Evolutionary conservation across 2,329 filamentous ascomycete species (phyloP).

Genomic region (Paecilomyces sp.): DNA sequence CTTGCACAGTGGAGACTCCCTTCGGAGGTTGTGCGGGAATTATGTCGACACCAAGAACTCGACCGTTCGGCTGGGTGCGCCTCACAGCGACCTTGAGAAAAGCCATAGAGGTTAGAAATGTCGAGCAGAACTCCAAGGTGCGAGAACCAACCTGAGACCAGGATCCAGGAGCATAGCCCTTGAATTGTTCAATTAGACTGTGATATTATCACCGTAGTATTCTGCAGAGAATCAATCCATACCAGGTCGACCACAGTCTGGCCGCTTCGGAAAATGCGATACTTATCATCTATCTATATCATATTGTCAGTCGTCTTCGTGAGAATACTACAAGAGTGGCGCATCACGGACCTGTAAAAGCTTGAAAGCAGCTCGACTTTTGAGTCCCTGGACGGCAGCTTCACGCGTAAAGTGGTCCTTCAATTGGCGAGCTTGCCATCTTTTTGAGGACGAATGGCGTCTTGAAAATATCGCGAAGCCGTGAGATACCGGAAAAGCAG

Average conservation of each 20-base stretch:
- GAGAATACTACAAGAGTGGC: not conserved
- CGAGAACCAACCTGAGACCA: conserved; percentile 47
- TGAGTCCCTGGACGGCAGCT: conserved; percentile 72
- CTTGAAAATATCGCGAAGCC: conserved; percentile 4
- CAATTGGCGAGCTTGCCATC: conserved; percentile 76
- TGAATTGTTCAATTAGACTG: conserved; percentile 4
- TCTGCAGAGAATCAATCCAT: conserved; percentile 14
- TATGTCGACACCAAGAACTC: conserved; percentile 86
- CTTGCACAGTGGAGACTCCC: conserved; percentile 91
- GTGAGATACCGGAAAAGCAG: not conserved
- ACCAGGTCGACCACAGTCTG: conserved; percentile 89
- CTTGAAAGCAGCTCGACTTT: conserved; percentile 90
- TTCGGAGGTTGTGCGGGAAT: conserved; percentile 85
- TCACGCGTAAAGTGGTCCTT: conserved; percentile 65
- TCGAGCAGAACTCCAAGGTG: not conserved
- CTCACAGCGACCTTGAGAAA: conserved; percentile 67
- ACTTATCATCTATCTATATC: conserved; percentile 68
- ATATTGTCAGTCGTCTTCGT: conserved; percentile 3
- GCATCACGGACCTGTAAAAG: conserved; percentile 61
- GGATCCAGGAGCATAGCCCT: conserved; percentile 49
- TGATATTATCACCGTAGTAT: not conserved
- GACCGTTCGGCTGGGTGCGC: conserved; percentile 66
- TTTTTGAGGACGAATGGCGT: conserved; percentile 53
- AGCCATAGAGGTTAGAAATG: not conserved
- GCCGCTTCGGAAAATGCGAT: conserved; percentile 68